Evolutionary conservation across 805 yeast genomes (phyloP).

Genomic region (Yamadazyma phyllophila): DNA sequence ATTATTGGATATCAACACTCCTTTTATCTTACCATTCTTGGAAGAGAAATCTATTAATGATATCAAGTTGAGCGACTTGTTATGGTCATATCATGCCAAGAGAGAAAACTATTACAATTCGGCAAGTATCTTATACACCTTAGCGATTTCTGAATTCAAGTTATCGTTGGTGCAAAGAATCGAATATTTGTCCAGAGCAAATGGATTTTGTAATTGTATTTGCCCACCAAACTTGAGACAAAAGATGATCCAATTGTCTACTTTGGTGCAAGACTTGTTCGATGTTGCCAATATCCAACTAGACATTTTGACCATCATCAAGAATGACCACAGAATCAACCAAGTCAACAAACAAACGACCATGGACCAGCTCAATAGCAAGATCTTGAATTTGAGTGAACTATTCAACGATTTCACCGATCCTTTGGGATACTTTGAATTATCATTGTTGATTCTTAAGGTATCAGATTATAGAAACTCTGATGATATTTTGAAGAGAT

Average conservation of each 20-base stretch:
- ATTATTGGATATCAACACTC: slow-evolving; percentile 76
- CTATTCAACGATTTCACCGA: slow-evolving; percentile 84
- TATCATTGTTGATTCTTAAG: slow-evolving; percentile 75
- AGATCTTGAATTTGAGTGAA: slow-evolving; percentile 69
- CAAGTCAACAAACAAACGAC: slow-evolving; percentile 51
- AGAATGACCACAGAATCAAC: slow-evolving; percentile 49
- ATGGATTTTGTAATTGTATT: slow-evolving; percentile 85
- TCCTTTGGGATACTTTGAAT: slow-evolving; percentile 82
- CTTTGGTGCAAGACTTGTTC: slow-evolving; percentile 71
- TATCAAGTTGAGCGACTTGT: slow-evolving; percentile 70
- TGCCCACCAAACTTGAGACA: slow-evolving; percentile 77
- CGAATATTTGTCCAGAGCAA: slow-evolving; percentile 86
- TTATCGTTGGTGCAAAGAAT: slow-evolving; percentile 71
- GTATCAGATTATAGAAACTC: slow-evolving; percentile 81
- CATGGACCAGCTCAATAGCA: slow-evolving; percentile 53
- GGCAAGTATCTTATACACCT: slow-evolving; percentile 68
- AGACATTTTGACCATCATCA: slow-evolving; percentile 53
- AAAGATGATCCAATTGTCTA: slow-evolving; percentile 67
- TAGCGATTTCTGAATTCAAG: slow-evolving; percentile 73
- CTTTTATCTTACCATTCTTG: slow-evolving; percentile 74
- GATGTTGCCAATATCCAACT: slow-evolving; percentile 86
- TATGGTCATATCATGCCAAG: slow-evolving; percentile 88
- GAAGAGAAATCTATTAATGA: slow-evolving; percentile 63
- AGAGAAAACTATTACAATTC: slow-evolving; percentile 76
- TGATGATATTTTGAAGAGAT: slow-evolving; percentile 77